Evolutionary conservation across 371 early-diverging fungal genomes (phyloP), one percentile per base, ranked within the genome.

Genomic region (Rhizomucor pusillus): DNA sequence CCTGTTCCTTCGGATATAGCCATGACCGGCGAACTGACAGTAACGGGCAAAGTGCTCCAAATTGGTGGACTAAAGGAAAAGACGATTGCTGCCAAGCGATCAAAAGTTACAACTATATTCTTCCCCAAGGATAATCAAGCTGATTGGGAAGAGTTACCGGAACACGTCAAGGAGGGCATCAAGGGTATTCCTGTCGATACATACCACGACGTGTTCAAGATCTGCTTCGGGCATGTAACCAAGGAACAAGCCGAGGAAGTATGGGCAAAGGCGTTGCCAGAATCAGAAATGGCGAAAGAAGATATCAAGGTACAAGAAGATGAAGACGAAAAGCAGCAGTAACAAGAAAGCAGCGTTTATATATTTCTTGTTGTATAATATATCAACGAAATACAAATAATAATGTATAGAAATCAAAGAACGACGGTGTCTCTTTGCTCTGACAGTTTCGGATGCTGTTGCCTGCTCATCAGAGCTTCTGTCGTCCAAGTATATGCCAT

Each of bases 61-160:
- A 96, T 98, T 62, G 98, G 98, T 29, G 98, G 98, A 10, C 79
- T 98, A 45, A 94, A 94, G 61, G 98, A 98, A 62, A 98, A 98
- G 79, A 88, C 93, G 4, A 96, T 98, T 62, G 97, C 97, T 7
- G 98, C 98, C 53, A 94, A 95, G 65, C 84, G 97, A 18, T 85
- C 88, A 18, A 94, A 94, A 5, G 91, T 95, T 29, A 86, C 79
- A 52, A 85, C 82, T 4, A 84, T 98, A 34, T 67, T 97, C 46
- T 93, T 94, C 84, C 98, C 98, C 16, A 83, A 82, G 51, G 86
- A 90, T 34, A 98, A 98, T 62, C 61, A 78, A 62, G 77, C 89
- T 11, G 98, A 97, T 62, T 98, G 96, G 96, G 93, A 92, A 51
- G 96, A 97, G 64, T 75, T 98, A 35, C 90, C 91, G 1, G 94